Base-by-base conservation (phyloP, 768 basidiomycete species). In the Amanita muscaria region DNA sequence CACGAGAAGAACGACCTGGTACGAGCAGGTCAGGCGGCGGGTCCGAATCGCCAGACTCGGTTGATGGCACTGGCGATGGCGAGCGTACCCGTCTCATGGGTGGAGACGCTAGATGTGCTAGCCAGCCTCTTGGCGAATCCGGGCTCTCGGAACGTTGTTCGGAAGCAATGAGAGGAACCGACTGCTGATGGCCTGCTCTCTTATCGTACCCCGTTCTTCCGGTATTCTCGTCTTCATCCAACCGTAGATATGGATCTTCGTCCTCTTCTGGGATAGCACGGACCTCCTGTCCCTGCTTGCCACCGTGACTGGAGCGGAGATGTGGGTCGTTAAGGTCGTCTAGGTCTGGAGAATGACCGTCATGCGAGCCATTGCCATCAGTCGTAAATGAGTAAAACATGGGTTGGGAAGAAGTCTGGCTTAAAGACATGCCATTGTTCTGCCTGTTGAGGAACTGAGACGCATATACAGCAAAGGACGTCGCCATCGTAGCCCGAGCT, bases 361-460 rank as follows among this genome's bases (percentile, higher is more conserved):
- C 64, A 59, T 74, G 59, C 48, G 68, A 78, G 44, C 73, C 83
- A 43, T 79, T 72, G 64, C 30, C 41, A 4, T 86, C 83, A 50
- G 85, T 86, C 35, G 80, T 80, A 62, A 89, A 88, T 15, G 87
- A 89, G 71, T 85, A 90, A 71, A 90, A 90, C 61, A 90, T 76
- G 43, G 88, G 87, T 63, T 87, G 85, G 30, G 79, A 79, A 16
- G 77, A 74, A 31, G 75, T 72, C 54, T 75, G 64, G 53, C 73
- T 75, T 29, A 75, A 68, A 46, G 69, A 65, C 58, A 49, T 56
- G 52, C 45, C 45, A 37, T 47, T 55, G 48, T 40, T 63, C 55
- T 77, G 79, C 52, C 74, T 72, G 58, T 73, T 79, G 60, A 88
- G 68, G 59, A 87, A 88, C 54, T 87, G 84, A 34, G 86, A 88